Conservation (phyloP, 495 filamentous ascomycete genomes). For the Apiosordaria backusii region DNA sequence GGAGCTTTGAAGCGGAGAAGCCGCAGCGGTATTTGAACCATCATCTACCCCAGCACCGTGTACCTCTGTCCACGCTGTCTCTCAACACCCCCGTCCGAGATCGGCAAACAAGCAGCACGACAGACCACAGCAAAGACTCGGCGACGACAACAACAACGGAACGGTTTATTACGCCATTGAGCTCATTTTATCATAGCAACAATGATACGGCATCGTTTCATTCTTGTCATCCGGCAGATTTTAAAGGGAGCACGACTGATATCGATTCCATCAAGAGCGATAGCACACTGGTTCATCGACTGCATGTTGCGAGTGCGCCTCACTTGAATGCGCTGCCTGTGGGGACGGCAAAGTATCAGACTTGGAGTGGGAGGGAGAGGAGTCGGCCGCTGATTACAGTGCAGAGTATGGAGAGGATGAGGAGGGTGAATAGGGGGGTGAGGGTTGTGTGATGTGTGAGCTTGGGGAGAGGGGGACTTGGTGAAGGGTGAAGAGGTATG, state of each 20-base stretch:
- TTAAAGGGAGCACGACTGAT: constrained; percentile 1
- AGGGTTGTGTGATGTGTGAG: background rate
- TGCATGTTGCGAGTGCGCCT: background rate
- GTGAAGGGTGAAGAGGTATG: background rate
- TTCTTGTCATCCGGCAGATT: constrained; percentile 18
- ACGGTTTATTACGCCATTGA: constrained; percentile 23
- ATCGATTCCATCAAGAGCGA: constrained; percentile 16
- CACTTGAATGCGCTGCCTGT: background rate
- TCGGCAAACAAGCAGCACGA: constrained; percentile 3
- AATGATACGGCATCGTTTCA: constrained; percentile 23
- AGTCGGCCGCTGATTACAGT: constrained; percentile 5
- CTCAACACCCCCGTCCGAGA: background rate
- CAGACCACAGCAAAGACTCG: constrained; percentile 12
- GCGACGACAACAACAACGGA: constrained; percentile 20
- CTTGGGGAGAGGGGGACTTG: no score
- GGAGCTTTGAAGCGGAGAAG: constrained; percentile 6
- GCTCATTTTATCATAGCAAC: constrained; percentile 19
- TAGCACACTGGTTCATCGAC: background rate
- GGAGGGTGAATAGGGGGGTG: background rate
- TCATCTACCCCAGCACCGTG: background rate
- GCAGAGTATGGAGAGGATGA: background rate
- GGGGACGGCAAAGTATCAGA: constrained; percentile 7
- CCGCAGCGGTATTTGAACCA: background rate
- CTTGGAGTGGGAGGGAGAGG: constrained; percentile 13
- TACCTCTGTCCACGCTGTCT: background rate